Percentiles rank a stretch among this genome's conserved stretches.
Conservation (phyloP, 2,329 filamentous ascomycete species). For the Diplocarpon rosae region DNA sequence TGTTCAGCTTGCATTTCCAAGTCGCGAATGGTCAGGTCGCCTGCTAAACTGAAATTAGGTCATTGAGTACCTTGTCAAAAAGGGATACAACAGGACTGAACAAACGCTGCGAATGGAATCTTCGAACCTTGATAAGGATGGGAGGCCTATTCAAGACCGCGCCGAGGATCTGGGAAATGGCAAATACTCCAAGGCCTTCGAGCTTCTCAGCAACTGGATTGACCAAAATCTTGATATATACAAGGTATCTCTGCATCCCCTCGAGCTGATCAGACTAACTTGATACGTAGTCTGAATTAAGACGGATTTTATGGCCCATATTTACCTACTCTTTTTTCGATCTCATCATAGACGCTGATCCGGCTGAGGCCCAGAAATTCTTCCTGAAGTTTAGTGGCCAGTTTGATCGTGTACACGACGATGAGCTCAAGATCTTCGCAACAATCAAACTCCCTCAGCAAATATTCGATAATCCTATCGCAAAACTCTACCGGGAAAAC, state of each 20-base stretch:
- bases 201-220: conserved; percentile 68
- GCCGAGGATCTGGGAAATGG: conserved; percentile 62
- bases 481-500: conserved; percentile 71
- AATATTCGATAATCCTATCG: conserved; percentile 62
- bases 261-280: conserved; percentile 7
- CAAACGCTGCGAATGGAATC: conserved; percentile 88
- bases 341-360: conserved; percentile 60
- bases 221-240: conserved; percentile 90
- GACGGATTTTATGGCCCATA: conserved; percentile 80
- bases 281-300: conserved; percentile 62
- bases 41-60: conserved; percentile 38
- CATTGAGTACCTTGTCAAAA: conserved; percentile 90
- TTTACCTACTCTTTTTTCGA: conserved; percentile 90
- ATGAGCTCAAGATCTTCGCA: conserved; percentile 68
- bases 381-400: conserved; percentile 53
- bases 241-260: conserved; percentile 47
- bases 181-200: conserved; percentile 68
- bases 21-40: conserved; percentile 1
- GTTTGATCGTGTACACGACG: conserved; percentile 68
- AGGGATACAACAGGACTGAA: conserved; percentile 87
- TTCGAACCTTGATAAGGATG: conserved; percentile 69
- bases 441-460: conserved; percentile 69
- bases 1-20: not conserved
- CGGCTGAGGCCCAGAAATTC: conserved; percentile 62
- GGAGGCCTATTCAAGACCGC: conserved; percentile 55